These are phyloP conservation scores for Xylaria hypoxylon DNA, from an alignment of 2,329 filamentous ascomycete genomes.

Conservation along the genomic window DNA sequence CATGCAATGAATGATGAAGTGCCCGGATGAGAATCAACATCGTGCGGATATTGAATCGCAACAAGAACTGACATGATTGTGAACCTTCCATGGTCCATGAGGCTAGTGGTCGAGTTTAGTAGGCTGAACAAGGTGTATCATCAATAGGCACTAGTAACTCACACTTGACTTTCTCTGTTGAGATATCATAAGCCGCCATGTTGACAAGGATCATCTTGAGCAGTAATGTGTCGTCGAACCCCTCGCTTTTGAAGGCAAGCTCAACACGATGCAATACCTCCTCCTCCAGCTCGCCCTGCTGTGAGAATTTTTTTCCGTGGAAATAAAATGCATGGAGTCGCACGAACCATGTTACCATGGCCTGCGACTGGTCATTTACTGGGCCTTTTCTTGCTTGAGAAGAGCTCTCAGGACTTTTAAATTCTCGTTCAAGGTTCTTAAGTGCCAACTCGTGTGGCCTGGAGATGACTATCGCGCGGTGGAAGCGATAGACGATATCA, in stretches of 20 bases:
- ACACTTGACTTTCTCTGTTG: conserved; percentile 71
- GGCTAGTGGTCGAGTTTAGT: conserved; percentile 51
- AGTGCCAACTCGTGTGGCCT: conserved; percentile 80
- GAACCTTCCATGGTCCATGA: conserved; percentile 60
- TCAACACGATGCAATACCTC: conserved; percentile 85
- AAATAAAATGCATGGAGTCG: conserved; percentile 88
- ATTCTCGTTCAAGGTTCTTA: conserved; percentile 82
- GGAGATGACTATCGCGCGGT: conserved; percentile 80
- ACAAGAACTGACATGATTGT: conserved; percentile 71
- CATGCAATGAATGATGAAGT: conserved; percentile 76
- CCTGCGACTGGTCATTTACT: conserved; percentile 67
- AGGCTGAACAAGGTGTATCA: conserved; percentile 4
- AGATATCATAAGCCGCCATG: conserved; percentile 83
- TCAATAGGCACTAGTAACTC: conserved; percentile 45
- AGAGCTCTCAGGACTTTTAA: conserved; percentile 65
- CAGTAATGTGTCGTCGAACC: conserved; percentile 72
- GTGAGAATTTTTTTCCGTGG: conserved; percentile 77
- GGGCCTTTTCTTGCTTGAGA: conserved; percentile 50
- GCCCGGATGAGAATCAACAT: conserved; percentile 78
- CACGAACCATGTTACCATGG: conserved; percentile 83
- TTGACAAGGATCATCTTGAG: conserved; percentile 88
- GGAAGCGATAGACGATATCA: conserved; percentile 88
- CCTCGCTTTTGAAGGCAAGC: conserved; percentile 76
- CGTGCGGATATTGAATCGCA: conserved; percentile 82
- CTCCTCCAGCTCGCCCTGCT: conserved; percentile 83